Conservation (phyloP, 495 filamentous ascomycete species). For the Sordaria brevicollis region DNA sequence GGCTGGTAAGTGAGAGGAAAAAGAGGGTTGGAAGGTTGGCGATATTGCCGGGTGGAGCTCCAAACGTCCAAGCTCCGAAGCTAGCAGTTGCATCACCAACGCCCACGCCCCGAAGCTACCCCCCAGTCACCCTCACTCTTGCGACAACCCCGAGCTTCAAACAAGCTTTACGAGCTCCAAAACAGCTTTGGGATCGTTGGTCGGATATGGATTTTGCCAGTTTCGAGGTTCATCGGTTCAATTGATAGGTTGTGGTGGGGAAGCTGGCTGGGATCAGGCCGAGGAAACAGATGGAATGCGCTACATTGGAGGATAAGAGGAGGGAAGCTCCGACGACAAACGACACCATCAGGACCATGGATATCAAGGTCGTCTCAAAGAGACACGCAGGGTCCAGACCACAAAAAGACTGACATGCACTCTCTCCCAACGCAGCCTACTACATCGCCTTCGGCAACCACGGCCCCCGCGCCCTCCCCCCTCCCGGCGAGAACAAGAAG, state of each 20-base stretch:
- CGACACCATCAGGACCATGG: conserved; percentile 1
- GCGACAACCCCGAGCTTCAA: background rate
- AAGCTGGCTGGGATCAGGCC: background rate
- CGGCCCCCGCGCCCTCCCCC: conserved; percentile 71
- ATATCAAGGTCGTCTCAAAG: conserved; percentile 2
- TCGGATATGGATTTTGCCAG: background rate
- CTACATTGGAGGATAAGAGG: background rate
- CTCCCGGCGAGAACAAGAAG: conserved; percentile 71
- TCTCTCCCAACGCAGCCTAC: conserved; percentile 57
- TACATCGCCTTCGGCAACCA: conserved; percentile 97
- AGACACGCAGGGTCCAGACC: background rate
- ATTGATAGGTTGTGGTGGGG: background rate
- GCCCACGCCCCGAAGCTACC: background rate
- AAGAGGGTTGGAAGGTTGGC: background rate
- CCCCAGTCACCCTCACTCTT: conserved; percentile 1
- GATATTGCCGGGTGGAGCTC: background rate
- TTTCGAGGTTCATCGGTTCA: background rate
- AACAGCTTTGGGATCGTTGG: background rate
- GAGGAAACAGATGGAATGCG: background rate
- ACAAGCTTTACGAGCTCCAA: background rate
- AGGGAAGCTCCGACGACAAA: background rate
- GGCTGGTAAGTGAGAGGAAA: conserved; percentile 78
- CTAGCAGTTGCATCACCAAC: conserved; percentile 4
- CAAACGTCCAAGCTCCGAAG: conserved; percentile 1
- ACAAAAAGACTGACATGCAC: background rate